Base-by-base conservation (phyloP, 2,329 filamentous ascomycete genomes). In the Phoma herbarum region DNA sequence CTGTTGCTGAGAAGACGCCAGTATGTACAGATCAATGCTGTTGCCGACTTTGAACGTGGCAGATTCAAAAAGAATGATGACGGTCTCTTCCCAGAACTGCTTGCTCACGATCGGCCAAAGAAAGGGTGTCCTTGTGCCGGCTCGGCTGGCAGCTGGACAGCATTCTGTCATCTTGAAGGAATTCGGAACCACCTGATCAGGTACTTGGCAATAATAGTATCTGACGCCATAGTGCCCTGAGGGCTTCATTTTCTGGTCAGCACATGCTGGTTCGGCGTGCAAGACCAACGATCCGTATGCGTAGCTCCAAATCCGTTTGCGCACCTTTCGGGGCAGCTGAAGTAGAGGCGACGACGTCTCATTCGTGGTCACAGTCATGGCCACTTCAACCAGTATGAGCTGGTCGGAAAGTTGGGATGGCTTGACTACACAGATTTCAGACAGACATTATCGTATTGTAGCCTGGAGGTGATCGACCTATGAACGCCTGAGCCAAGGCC, bases 41-140 rank as follows among this genome's bases (percentile, higher is more conserved):
- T 26, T 26, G n/a, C 22, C 23, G 6, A 58, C 55, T 16, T 43
- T 49, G 43, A 58, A 58, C 3, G 49, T 49, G 14, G 55, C 43
- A 9, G 49, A 58, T 5, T 28, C 7, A n/a, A 52, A 58, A 29
- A 58, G 44, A 1, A 28, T 26, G 1, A 49, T 16, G 6, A 48
- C 43, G 6, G 49, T 35, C 44, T 58, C 48, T 23, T n/a, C 11
- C 49, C 55, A 58, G 29, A 48, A 58, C 28, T 44, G 35, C 12
- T 28, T 58, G 44, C 29, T 47, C 9, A 58, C 55, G n/a, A 58
- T 58, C 6, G 55, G 55, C 55, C 55, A 58, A 43, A 35, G 52
- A 37, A 58, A 58, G 10, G n/a, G 44, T 25, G 49, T 44, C 33
- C 20, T 11, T 29, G 9, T 20, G 26, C n/a, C 22, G 35, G 11